Percentiles rank a stretch among this genome's conserved stretches.
Evolutionary conservation across 192 early-diverging fungal genomes (phyloP).

Genomic region (Anaeromyces robustus): DNA sequence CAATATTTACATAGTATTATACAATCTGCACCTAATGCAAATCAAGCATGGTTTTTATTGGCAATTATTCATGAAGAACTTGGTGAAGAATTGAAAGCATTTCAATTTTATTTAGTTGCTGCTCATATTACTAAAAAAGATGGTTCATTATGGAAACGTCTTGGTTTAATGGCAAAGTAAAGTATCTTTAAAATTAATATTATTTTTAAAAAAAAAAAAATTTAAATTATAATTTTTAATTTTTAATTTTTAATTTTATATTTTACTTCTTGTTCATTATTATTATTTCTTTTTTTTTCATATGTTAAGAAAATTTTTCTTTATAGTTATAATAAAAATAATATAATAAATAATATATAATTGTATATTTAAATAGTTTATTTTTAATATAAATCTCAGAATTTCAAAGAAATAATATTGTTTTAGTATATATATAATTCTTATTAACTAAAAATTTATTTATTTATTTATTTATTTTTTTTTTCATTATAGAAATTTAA

Average conservation of each 20-base stretch:
- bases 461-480: not conserved
- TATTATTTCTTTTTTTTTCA: too few species aligned
- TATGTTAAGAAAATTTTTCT: too few species aligned
- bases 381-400: too few species aligned
- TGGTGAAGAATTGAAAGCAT: constrained; percentile 51
- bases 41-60: constrained; percentile 74
- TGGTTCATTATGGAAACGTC: constrained; percentile 60
- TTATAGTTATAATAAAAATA: too few species aligned
- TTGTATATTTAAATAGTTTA: too few species aligned
- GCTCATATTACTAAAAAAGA: constrained; percentile 71
- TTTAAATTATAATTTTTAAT: constrained; percentile 7
- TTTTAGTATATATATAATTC: too few species aligned
- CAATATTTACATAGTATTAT: constrained; percentile 65
- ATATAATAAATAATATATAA: too few species aligned
- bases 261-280: too few species aligned
- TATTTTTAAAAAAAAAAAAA: constrained; percentile 1
- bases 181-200: too few species aligned
- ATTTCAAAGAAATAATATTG: too few species aligned
- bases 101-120: constrained; percentile 71
- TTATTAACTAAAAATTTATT: too few species aligned
- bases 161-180: constrained; percentile 56
- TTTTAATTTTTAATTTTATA: too few species aligned
- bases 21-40: constrained; percentile 45
- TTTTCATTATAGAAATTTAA: constrained; percentile 24
- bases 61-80: constrained; percentile 81